Evolutionary conservation across 306 rosid species (phyloP), one percentile per base, ranked within the genome.

Genomic region (Dalbergia cochinchinensis): DNA sequence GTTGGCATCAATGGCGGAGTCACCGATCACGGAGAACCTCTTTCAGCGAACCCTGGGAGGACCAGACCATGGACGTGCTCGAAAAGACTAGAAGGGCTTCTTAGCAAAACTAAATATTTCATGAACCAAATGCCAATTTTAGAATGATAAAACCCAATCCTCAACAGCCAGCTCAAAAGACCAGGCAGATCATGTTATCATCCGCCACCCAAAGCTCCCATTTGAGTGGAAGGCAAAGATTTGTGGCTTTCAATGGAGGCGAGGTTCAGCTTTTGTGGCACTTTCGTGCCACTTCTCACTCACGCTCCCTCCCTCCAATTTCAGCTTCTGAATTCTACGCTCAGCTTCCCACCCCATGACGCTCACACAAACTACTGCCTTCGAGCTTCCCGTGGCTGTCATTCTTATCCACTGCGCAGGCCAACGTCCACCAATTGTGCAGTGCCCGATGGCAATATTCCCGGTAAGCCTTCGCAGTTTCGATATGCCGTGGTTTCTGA

Each of bases 401-500:
- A 3, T 22, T 69, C 74, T 62, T 63, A 14, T 26, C 60, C 47
- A 14, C 35, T 48, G 6, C 77, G 34, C 19, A 64, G 57, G 31
- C 80, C 63, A 22, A 69, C 18, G 67, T 34, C 85, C 70, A 6
- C 53, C n/a, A 45, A 74, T 22, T 76, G 89, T 77, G 85, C 86
- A 3, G 33, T 72, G 63, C 41, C 84, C 76, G 80, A 85, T 19
- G 74, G 41, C 48, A 73, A 65, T 31, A 5, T 55, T 78, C 69
- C 89, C 59, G 4, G 94, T 90, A 73, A 75, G 84, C 72, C 66
- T 13, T 70, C 14, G 51, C 74, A 1, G 33, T 65, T 13, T 22
- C 45, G 15, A 48, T 48, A 42, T 48, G 6, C 7, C 26, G 14
- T 26, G 11, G 26, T 60, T 73, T 26, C 53, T 18, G 15, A 47